Evolutionary conservation across 169 alveolate genomes (phyloP).

Genomic region (Cardiosporidium cionae): DNA sequence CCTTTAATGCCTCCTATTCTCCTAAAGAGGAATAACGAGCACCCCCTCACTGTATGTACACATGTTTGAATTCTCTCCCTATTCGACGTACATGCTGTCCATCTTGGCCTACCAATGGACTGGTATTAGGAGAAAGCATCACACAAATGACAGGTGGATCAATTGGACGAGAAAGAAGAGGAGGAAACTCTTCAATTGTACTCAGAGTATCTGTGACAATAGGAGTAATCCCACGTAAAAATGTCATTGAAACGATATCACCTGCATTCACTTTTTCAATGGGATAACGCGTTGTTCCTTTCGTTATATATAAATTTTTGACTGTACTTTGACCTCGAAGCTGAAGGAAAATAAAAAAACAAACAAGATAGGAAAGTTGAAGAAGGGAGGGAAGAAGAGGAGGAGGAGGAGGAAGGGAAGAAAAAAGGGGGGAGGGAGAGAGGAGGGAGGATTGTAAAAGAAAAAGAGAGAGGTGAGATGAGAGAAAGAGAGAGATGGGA

Average conservation of each 20-base stretch:
- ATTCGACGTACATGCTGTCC: constrained; percentile 53
- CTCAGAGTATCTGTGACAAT: constrained; percentile 59
- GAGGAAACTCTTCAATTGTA: constrained; percentile 32
- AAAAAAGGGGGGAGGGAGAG: too few species aligned
- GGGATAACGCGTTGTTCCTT: neutral
- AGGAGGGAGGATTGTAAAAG: too few species aligned
- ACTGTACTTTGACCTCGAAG: neutral
- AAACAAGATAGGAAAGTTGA: too few species aligned
- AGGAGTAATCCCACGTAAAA: constrained; percentile 31
- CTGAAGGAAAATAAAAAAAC: neutral
- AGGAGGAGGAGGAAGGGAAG: too few species aligned
- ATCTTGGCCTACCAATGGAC: constrained; percentile 85
- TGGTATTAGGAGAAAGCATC: constrained; percentile 68
- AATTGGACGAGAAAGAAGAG: constrained; percentile 67
- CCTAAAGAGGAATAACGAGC: too few species aligned
- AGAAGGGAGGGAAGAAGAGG: too few species aligned
- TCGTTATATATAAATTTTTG: neutral
- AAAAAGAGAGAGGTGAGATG: neutral
- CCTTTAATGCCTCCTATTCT: too few species aligned
- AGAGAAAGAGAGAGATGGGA: neutral
- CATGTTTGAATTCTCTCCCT: too few species aligned
- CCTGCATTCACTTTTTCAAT: neutral
- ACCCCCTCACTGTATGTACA: too few species aligned
- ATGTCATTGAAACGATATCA: neutral
- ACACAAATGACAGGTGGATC: constrained; percentile 87